These are phyloP conservation scores for Paraphoma sp. DNA, from an alignment of 2,329 filamentous ascomycete species.

Conservation along the genomic window DNA sequence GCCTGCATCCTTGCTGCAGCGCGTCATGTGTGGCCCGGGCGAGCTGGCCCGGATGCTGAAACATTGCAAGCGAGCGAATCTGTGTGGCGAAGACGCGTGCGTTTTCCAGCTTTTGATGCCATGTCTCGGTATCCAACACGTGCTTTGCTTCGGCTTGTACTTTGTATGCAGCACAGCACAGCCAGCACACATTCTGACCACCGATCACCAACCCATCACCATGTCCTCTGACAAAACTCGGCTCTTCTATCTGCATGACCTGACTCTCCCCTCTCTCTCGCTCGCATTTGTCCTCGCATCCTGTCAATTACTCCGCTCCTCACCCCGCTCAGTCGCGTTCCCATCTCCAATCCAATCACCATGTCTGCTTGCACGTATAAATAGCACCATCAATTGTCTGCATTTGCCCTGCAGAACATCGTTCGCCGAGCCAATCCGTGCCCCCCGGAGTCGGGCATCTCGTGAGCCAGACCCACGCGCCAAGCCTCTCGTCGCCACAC, in stretches of 20 bases:
- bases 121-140: neutral
- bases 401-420: neutral
- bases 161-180: too few species aligned
- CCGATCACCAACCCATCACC: neutral
- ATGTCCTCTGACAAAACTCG: too few species aligned
- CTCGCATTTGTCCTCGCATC: neutral
- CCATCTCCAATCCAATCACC: neutral
- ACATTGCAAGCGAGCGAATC: neutral
- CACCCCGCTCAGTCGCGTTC: neutral
- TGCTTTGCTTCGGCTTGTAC: too few species aligned
- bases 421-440: neutral
- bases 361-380: neutral
- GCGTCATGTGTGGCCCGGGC: constrained; percentile 21
- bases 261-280: neutral
- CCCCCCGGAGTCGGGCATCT: neutral
- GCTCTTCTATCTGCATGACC: too few species aligned
- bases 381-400: neutral
- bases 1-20: constrained; percentile 11
- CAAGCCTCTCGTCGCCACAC: neutral
- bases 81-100: constrained; percentile 5
- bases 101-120: neutral
- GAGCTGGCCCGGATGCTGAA: constrained; percentile 5
- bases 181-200: neutral
- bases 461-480: neutral
- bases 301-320: neutral